Conservation (phyloP, 805 yeast species). For the Monosporozyma unispora region DNA sequence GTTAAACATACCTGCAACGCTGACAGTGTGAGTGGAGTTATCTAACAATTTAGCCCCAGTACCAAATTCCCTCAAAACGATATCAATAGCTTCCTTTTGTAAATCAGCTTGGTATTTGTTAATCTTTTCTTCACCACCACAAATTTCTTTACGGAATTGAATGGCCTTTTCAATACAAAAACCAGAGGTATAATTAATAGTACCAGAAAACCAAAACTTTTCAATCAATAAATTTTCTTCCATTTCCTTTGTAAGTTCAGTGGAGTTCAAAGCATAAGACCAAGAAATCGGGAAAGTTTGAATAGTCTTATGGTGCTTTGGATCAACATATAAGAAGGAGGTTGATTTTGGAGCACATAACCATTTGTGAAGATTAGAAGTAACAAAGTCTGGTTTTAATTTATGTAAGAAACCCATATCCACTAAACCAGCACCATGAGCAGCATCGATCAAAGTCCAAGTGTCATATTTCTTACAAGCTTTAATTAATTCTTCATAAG, state of each 20-base stretch:
- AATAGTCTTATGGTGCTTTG: slow-evolving; percentile 39
- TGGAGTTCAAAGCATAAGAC: slow-evolving; percentile 11
- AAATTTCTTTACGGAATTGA: slow-evolving; percentile 40
- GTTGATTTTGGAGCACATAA: slow-evolving; percentile 46
- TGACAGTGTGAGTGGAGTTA: slow-evolving; percentile 11
- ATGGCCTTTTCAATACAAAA: slow-evolving; percentile 40
- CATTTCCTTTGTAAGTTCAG: background rate
- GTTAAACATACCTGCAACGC: slow-evolving; percentile 20
- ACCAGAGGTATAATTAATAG: slow-evolving; percentile 38
- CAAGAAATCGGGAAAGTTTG: slow-evolving; percentile 55
- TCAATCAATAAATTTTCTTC: slow-evolving; percentile 1
- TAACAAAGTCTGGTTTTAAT: slow-evolving; percentile 50
- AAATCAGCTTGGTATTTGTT: slow-evolving; percentile 38
- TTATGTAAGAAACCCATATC: slow-evolving; percentile 34
- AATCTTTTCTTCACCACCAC: slow-evolving; percentile 50
- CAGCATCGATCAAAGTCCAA: slow-evolving; percentile 59
- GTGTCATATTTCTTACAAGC: slow-evolving; percentile 40
- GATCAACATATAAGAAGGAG: slow-evolving; percentile 50
- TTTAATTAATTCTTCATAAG: slow-evolving; percentile 40
- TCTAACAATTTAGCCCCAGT: slow-evolving; percentile 26
- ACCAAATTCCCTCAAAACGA: slow-evolving; percentile 36
- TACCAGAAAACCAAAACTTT: slow-evolving; percentile 45
- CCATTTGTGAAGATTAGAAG: slow-evolving; percentile 67
- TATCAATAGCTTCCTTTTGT: slow-evolving; percentile 36
- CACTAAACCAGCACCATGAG: slow-evolving; percentile 55